Evolutionary conservation across 768 basidiomycete genomes (phyloP).

Genomic region (Tulasnella sp.): DNA sequence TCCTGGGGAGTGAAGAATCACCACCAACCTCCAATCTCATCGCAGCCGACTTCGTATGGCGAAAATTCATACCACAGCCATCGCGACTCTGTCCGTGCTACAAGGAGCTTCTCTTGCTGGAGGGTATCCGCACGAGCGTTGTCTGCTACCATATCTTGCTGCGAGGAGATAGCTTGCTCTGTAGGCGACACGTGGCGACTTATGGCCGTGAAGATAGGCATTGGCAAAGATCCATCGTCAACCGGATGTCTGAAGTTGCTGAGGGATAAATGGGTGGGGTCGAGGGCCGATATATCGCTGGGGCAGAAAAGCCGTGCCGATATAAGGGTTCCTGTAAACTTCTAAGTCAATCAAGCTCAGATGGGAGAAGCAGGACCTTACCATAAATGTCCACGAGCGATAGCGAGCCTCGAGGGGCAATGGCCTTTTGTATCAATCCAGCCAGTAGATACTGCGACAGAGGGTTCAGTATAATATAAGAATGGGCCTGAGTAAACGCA

Average conservation of each 20-base stretch:
- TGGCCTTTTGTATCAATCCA: conserved; percentile 33
- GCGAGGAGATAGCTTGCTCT: conserved; percentile 1
- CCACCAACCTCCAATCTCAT: conserved; percentile 31
- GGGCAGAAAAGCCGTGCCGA: conserved; percentile 35
- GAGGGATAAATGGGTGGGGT: conserved; percentile 32
- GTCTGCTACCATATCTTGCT: conserved; percentile 28
- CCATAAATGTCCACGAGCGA: conserved; percentile 33
- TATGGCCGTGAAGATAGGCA: conserved; percentile 37
- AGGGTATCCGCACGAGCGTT: conserved; percentile 21
- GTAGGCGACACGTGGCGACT: conserved; percentile 24
- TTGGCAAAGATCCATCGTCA: conserved; percentile 31
- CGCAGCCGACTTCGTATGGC: conserved; percentile 34
- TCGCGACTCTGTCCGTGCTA: conserved; percentile 25
- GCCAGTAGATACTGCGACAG: conserved; percentile 31
- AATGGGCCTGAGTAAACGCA: not conserved
- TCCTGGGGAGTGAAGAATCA: not conserved
- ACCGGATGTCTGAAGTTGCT: conserved; percentile 31
- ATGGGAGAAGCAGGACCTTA: not conserved
- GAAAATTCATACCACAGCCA: conserved; percentile 38
- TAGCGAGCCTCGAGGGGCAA: conserved; percentile 30
- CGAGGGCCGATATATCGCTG: conserved; percentile 27
- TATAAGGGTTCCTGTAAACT: conserved; percentile 32
- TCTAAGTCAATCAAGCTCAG: not conserved
- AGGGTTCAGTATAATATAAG: conserved; percentile 8
- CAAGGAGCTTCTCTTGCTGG: conserved; percentile 26